phyloP scores from a whole-genome alignment of 495 filamentous ascomycete genomes.

The Lasiosphaeria ovina region DNA sequence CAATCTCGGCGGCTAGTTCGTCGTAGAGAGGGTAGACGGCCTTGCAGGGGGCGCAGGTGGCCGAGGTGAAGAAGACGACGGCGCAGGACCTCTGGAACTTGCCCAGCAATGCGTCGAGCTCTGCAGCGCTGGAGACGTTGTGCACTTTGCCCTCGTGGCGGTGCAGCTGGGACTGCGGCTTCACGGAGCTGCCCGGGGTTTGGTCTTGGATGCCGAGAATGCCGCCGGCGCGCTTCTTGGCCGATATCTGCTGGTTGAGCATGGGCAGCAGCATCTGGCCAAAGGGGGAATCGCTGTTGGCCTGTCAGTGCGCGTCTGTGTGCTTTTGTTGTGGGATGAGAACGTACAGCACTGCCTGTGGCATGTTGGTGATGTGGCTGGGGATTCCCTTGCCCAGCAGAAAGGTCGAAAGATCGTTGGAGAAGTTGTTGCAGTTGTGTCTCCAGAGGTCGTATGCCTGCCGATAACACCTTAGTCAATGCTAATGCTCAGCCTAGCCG shows the following conservation, averaged over 20 bases:
- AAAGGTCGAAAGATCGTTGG: constrained; percentile 89
- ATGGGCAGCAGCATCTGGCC: constrained; percentile 86
- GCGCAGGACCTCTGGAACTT: constrained; percentile 64
- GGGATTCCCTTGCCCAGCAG: constrained; percentile 88
- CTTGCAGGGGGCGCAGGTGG: constrained; percentile 84
- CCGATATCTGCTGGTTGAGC: constrained; percentile 70
- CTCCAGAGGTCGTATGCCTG: constrained; percentile 80
- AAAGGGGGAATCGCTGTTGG: constrained; percentile 67
- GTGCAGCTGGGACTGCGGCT: constrained; percentile 33
- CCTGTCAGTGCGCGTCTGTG: constrained; percentile 5
- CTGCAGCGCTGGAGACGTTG: constrained; percentile 41
- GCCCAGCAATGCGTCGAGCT: constrained; percentile 60
- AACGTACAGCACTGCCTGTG: constrained; percentile 67
- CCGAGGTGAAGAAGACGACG: constrained; percentile 89
- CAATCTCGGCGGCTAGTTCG: constrained; percentile 70
- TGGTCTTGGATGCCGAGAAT: constrained; percentile 50
- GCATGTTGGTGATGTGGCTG: constrained; percentile 81
- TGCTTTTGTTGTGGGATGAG: neutral
- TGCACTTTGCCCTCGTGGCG: constrained; percentile 36
- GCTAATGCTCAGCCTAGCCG: constrained; percentile 5
- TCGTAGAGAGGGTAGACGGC: constrained; percentile 81
- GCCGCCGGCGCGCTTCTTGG: constrained; percentile 54
- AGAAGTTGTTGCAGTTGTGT: constrained; percentile 99
- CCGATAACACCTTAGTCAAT: neutral
- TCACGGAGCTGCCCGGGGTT: constrained; percentile 28